Evolutionary conservation across 2,329 filamentous ascomycete species (phyloP).

Genomic region (Calycina herbarum): DNA sequence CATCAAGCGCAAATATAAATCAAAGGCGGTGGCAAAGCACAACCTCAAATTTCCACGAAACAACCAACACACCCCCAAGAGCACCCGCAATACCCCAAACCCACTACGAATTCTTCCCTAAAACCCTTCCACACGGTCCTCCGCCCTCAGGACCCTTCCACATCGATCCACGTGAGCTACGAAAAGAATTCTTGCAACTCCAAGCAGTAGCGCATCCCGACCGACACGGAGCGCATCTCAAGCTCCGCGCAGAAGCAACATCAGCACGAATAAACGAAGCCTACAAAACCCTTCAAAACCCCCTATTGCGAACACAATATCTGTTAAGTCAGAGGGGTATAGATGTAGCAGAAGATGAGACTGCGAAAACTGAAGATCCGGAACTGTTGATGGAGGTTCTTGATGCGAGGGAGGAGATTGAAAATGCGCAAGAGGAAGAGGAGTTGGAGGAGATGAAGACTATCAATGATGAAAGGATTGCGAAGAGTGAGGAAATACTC

Average conservation of each 20-base stretch:
- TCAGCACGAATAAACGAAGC: conserved; percentile 87
- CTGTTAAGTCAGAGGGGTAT: conserved; percentile 70
- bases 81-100: conserved; percentile 43
- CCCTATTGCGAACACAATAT: conserved; percentile 85
- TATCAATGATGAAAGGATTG: conserved; percentile 69
- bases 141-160: conserved; percentile 76
- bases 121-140: conserved; percentile 72
- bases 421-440: conserved; percentile 67
- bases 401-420: conserved; percentile 75
- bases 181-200: conserved; percentile 81
- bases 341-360: conserved; percentile 79
- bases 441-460: conserved; percentile 59
- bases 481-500: conserved; percentile 60
- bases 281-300: conserved; percentile 79
- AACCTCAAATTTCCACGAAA: conserved; percentile 11
- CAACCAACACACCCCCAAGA: background rate
- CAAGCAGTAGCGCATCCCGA: conserved; percentile 79
- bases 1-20: background rate
- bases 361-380: conserved; percentile 63
- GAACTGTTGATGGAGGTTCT: conserved; percentile 77
- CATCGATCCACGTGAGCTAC: conserved; percentile 69
- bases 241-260: conserved; percentile 69
- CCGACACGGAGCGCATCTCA: conserved; percentile 47
- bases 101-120: conserved; percentile 87
- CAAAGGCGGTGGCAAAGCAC: conserved; percentile 15